These are phyloP conservation scores for Hondaea fermentalgiana DNA, from an alignment of 108 stramenopile species.

Conservation along the genomic window DNA sequence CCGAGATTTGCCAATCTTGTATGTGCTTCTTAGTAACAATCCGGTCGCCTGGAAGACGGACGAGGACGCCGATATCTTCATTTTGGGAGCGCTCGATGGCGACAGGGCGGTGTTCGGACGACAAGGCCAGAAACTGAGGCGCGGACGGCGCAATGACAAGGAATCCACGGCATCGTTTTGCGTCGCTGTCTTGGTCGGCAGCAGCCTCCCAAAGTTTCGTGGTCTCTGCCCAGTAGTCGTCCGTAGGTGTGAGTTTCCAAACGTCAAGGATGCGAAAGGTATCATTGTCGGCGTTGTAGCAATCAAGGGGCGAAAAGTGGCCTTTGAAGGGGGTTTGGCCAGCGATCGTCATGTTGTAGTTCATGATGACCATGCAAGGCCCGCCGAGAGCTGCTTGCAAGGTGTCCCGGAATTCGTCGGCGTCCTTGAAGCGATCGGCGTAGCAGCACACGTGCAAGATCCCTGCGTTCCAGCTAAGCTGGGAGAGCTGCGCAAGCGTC, in stretches of 20 bases:
- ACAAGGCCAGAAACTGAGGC: background rate
- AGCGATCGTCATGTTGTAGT: constrained; percentile 8
- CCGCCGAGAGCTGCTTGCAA: background rate
- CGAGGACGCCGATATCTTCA: background rate
- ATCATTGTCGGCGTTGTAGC: background rate
- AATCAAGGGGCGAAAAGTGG: background rate
- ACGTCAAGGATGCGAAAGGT: background rate
- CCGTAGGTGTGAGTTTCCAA: background rate
- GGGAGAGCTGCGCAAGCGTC: background rate
- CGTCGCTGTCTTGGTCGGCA: background rate
- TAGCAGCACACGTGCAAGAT: background rate
- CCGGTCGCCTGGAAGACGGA: too few species aligned
- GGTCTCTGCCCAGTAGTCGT: background rate
- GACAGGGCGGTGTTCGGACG: background rate
- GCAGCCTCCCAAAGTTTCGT: background rate
- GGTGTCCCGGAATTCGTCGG: background rate
- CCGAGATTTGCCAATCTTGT: too few species aligned
- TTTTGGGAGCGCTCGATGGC: background rate
- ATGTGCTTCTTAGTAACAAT: too few species aligned
- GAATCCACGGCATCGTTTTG: background rate
- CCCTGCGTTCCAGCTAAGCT: background rate
- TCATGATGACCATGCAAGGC: background rate
- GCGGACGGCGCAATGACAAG: background rate
- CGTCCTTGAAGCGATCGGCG: background rate
- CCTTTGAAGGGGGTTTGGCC: background rate